These are phyloP conservation scores for Backusella australiensis DNA, from an alignment of 192 early-diverging fungal genomes.

Conservation along the genomic window DNA sequence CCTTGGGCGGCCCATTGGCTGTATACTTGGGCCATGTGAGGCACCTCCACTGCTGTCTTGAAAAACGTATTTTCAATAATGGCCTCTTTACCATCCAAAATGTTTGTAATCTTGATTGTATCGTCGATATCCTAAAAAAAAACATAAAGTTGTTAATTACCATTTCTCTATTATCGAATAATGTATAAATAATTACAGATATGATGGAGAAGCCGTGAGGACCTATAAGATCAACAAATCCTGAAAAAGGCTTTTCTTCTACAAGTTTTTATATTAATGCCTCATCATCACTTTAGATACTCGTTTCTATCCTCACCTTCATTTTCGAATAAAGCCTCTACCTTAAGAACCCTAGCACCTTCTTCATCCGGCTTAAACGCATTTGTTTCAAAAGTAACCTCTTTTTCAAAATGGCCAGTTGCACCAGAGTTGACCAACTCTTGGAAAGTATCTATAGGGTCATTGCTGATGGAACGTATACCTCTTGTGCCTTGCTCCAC, in stretches of 20 bases:
- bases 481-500: not conserved
- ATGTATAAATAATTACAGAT: not conserved
- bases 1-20: slow-evolving; percentile 51
- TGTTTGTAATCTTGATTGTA: slow-evolving; percentile 89
- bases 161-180: not conserved
- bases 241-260: not conserved
- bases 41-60: slow-evolving; percentile 61
- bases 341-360: not conserved
- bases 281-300: not conserved
- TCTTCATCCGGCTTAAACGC: not conserved
- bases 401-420: not conserved
- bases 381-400: not conserved
- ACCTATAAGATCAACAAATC: not conserved
- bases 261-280: not conserved
- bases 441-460: not conserved
- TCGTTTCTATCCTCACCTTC: not conserved
- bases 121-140: slow-evolving; percentile 75
- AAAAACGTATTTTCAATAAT: slow-evolving; percentile 74
- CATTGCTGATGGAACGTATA: not conserved
- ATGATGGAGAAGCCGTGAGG: not conserved
- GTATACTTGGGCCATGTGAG: slow-evolving; percentile 80
- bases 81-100: slow-evolving; percentile 67
- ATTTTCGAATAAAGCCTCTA: not conserved
- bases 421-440: not conserved
- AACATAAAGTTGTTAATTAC: not conserved